Evolutionary conservation across 2,329 filamentous ascomycete species (phyloP).

Genomic region (Teratosphaeria destructans): DNA sequence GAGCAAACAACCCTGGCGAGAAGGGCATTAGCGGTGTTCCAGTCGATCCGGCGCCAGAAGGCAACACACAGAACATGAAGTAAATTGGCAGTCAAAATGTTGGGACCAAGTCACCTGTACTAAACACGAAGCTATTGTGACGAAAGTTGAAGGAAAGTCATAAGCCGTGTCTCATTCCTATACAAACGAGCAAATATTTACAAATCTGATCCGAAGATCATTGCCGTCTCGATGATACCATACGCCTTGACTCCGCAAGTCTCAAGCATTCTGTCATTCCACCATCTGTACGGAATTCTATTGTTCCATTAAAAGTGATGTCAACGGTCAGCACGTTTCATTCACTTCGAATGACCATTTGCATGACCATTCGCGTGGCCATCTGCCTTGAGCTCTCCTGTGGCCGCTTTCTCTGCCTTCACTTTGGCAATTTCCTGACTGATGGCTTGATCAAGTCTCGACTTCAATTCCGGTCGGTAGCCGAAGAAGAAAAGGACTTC

Average conservation of each 20-base stretch:
- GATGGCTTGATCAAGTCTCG: constrained; percentile 66
- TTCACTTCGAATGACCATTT: not conserved
- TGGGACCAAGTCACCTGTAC: not conserved
- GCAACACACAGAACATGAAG: constrained; percentile 18
- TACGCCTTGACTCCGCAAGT: not conserved
- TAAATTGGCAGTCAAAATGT: not conserved
- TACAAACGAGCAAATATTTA: not conserved
- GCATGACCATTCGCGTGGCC: constrained; percentile 9
- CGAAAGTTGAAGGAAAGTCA: not conserved
- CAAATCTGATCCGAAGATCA: not conserved
- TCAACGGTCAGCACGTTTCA: not conserved
- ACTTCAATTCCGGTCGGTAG: constrained; percentile 79
- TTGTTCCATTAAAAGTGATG: no score
- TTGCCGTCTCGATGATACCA: not conserved
- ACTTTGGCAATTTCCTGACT: constrained; percentile 68
- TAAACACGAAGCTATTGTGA: not conserved
- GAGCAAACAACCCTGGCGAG: constrained; percentile 25
- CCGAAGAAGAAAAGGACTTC: constrained; percentile 84
- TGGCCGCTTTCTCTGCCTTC: constrained; percentile 45
- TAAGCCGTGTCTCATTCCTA: not conserved
- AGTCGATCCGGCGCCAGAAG: constrained; percentile 12
- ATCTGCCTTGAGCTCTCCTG: constrained; percentile 14
- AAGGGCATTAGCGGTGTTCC: constrained; percentile 24
- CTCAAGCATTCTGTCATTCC: not conserved
- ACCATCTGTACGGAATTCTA: not conserved